A percentile compares a stretch with the other conserved stretches of the same genome.
Evolutionary conservation across 2,329 filamentous ascomycete genomes (phyloP).

Genomic region (Coniochaeta sp.): DNA sequence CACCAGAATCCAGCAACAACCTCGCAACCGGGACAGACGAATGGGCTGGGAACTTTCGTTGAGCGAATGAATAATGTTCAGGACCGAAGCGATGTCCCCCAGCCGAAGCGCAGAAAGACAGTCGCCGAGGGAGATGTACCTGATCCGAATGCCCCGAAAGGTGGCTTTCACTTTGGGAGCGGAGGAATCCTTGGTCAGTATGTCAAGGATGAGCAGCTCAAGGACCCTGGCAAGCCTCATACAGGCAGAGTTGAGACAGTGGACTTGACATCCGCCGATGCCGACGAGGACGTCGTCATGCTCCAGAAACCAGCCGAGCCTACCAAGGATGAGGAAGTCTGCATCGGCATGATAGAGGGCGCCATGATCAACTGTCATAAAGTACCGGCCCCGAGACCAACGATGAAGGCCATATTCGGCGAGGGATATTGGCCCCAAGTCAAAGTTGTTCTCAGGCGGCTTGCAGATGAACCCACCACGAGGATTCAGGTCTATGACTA

Average conservation of each 20-base stretch:
- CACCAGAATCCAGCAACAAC: slow-evolving; percentile 4
- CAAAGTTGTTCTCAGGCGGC: slow-evolving; percentile 61
- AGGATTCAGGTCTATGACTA: slow-evolving; percentile 70
- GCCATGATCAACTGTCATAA: slow-evolving; percentile 58
- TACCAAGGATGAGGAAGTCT: slow-evolving; percentile 63
- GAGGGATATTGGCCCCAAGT: slow-evolving; percentile 63
- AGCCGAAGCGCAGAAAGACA: slow-evolving; percentile 60
- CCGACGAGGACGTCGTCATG: slow-evolving; percentile 53
- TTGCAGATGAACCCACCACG: slow-evolving; percentile 44
- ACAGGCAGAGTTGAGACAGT: slow-evolving; percentile 35
- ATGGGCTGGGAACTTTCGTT: slow-evolving; percentile 55
- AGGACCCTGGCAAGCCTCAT: slow-evolving; percentile 25
- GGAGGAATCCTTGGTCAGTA: slow-evolving; percentile 58
- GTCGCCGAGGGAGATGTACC: slow-evolving; percentile 43
- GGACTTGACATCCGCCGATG: slow-evolving; percentile 44
- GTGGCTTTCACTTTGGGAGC: slow-evolving; percentile 36
- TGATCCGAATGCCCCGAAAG: slow-evolving; percentile 20
- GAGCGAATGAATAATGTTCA: slow-evolving; percentile 72
- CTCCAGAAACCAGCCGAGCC: slow-evolving; percentile 54
- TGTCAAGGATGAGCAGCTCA: slow-evolving; percentile 51
- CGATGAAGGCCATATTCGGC: slow-evolving; percentile 49
- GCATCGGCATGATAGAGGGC: slow-evolving; percentile 69
- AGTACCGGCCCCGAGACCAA: slow-evolving; percentile 63
- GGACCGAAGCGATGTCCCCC: slow-evolving; percentile 49
- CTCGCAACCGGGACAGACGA: slow-evolving; percentile 6